Evolutionary conservation across 257 asterid species (phyloP).

Genomic region (Solanum appendiculatum): DNA sequence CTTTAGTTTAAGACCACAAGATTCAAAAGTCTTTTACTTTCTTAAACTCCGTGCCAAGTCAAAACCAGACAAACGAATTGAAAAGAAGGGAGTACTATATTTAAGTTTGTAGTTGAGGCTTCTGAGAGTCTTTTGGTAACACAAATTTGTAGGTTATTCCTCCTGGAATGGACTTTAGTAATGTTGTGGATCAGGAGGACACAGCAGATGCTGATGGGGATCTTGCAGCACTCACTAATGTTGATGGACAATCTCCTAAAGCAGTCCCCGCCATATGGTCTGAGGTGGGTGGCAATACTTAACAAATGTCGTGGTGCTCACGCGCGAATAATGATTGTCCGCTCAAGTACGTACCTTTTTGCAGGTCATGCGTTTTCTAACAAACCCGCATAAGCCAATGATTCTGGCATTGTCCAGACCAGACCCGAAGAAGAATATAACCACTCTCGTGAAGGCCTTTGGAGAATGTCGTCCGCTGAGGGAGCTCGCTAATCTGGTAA

Average conservation of each 20-base stretch:
- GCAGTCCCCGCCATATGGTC: constrained; percentile 67
- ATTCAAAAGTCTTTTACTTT: background rate
- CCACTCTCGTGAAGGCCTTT: constrained; percentile 70
- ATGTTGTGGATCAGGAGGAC: constrained; percentile 61
- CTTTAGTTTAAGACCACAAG: background rate
- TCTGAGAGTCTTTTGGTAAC: background rate
- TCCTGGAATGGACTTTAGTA: constrained; percentile 91
- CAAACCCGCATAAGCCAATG: constrained; percentile 90
- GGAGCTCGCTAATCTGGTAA: constrained; percentile 85
- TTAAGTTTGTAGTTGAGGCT: background rate
- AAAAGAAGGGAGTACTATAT: background rate
- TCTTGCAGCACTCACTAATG: constrained; percentile 30
- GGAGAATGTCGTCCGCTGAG: constrained; percentile 77
- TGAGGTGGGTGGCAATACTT: constrained; percentile 37
- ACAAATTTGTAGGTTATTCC: constrained; percentile 49
- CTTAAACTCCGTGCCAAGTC: background rate
- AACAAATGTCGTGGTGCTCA: background rate
- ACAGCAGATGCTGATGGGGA: constrained; percentile 50
- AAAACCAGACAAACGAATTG: background rate
- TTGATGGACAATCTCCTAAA: constrained; percentile 63
- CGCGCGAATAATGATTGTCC: background rate
- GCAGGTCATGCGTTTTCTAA: constrained; percentile 72
- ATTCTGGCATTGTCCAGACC: constrained; percentile 81
- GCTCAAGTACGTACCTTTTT: background rate
- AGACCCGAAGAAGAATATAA: constrained; percentile 73